Evolutionary conservation across 2,329 filamentous ascomycete genomes (phyloP).

Genomic region (Cercospora canescens): DNA sequence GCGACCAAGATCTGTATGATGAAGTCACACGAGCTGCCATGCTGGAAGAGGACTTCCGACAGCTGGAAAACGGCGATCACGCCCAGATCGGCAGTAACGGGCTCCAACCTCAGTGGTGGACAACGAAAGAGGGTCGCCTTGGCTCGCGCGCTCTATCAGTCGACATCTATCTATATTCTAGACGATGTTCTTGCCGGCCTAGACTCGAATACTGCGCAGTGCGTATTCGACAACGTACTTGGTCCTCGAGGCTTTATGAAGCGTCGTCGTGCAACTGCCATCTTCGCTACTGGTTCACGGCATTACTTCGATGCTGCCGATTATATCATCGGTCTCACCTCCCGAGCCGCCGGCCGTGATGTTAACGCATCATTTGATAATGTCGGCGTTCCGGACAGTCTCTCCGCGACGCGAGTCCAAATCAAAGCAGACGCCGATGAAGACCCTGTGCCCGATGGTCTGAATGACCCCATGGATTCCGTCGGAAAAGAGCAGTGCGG

Average conservation of each 20-base stretch:
- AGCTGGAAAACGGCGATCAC: neutral
- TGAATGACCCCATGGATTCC: no score
- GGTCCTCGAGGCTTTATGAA: neutral
- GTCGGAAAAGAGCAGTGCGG: no score
- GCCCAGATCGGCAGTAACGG: neutral
- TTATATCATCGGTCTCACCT: neutral
- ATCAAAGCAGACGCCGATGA: no score
- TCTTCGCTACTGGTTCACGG: neutral
- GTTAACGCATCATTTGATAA: neutral
- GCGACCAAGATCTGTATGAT: neutral
- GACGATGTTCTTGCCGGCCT: neutral
- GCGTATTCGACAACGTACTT: neutral
- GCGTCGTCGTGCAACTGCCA: neutral
- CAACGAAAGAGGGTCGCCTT: slow-evolving; percentile 46
- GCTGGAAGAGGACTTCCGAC: neutral
- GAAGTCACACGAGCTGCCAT: neutral
- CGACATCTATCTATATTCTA: neutral
- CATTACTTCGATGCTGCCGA: neutral
- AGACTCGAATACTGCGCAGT: neutral
- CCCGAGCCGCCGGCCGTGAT: neutral
- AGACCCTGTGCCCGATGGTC: no score
- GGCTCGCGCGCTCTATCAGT: slow-evolving; percentile 37
- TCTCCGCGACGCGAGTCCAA: no score
- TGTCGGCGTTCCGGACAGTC: no score
- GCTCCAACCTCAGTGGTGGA: slow-evolving; percentile 38